Evolutionary conservation across 345 rosid species (phyloP).

Genomic region (Rubroshorea leprosula): DNA sequence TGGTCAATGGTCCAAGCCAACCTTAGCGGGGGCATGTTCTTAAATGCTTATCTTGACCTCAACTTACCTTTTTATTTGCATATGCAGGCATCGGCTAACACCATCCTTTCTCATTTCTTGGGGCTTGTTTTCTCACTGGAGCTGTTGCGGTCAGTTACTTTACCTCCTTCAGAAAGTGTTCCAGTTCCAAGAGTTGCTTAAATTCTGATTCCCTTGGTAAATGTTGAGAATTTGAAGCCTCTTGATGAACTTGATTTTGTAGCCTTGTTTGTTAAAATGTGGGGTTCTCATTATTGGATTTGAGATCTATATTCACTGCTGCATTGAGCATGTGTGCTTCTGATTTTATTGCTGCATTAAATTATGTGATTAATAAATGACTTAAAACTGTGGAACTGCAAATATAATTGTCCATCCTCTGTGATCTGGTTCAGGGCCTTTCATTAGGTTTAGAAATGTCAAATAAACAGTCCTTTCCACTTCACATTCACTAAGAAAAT

Average conservation of each 20-base stretch:
- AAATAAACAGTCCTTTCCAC: too few relatives aligned
- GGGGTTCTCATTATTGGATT: neutral
- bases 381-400: too few relatives aligned
- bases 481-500: too few relatives aligned
- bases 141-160: constrained; percentile 81
- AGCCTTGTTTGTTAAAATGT: constrained; percentile 12
- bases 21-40: too few relatives aligned
- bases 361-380: too few relatives aligned
- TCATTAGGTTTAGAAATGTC: too few relatives aligned
- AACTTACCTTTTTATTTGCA: neutral
- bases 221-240: constrained; percentile 3
- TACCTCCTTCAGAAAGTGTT: constrained; percentile 51
- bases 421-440: too few relatives aligned
- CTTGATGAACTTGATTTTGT: constrained; percentile 20
- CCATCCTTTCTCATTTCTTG: constrained; percentile 89
- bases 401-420: too few relatives aligned
- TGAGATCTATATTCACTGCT: neutral
- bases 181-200: constrained; percentile 52
- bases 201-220: constrained; percentile 11
- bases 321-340: neutral
- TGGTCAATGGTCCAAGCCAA: too few relatives aligned
- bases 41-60: neutral
- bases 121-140: constrained; percentile 88
- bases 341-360: neutral
- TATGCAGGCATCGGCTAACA: constrained; percentile 91